These are phyloP conservation scores for Solanum hybrid DNA, from an alignment of 305 asterid genomes.

Conservation along the genomic window DNA sequence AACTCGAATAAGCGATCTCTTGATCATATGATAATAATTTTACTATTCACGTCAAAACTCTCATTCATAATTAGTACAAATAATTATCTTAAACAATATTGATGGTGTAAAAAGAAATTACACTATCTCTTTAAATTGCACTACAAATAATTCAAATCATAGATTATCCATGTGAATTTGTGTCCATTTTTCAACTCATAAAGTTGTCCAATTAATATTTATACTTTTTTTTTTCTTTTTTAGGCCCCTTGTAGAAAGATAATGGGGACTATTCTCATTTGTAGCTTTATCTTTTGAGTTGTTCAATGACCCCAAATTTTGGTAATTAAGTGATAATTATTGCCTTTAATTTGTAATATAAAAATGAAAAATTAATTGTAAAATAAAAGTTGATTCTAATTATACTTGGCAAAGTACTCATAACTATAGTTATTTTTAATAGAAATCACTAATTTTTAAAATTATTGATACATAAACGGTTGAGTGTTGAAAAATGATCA, in stretches of 20 bases:
- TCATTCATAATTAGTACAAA: background rate
- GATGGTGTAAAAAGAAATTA: background rate
- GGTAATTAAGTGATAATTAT: background rate
- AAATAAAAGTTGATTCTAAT: background rate
- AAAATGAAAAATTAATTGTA: background rate
- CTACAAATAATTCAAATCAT: background rate
- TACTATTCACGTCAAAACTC: background rate
- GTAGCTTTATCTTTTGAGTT: conserved; percentile 5
- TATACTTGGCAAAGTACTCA: background rate
- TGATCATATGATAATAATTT: background rate
- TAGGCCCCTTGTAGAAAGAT: background rate
- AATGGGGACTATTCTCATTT: background rate
- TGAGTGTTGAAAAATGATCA: background rate
- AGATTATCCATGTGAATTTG: background rate
- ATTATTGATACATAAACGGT: background rate
- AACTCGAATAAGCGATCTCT: background rate
- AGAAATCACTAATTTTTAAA: background rate
- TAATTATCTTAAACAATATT: background rate
- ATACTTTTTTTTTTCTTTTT: background rate
- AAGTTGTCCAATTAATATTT: background rate
- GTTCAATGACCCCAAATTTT: conserved; percentile 4
- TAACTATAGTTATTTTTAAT: background rate
- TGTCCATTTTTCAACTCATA: background rate
- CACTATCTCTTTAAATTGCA: background rate
- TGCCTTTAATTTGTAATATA: background rate